These are phyloP conservation scores for Fusarium fracticaudum DNA, from an alignment of 2,329 filamentous ascomycete genomes.

Conservation along the genomic window DNA sequence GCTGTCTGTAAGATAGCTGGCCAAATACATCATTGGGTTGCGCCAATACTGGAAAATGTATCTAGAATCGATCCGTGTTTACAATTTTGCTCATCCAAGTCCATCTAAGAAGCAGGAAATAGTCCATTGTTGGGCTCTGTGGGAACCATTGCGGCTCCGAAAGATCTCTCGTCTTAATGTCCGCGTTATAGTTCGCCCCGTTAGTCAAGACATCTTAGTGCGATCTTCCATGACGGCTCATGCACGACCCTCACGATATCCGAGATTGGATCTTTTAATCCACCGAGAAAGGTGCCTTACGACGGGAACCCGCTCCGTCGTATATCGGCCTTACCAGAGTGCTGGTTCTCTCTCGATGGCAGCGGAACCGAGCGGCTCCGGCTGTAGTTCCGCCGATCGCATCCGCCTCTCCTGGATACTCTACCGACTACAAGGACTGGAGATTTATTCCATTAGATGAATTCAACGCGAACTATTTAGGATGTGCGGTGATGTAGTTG, in stretches of 20 bases:
- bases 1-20: neutral
- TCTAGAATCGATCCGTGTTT: neutral
- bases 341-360: neutral
- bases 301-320: neutral
- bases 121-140: fast-evolving
- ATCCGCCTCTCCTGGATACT: too few species aligned
- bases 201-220: neutral
- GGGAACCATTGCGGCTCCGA: neutral
- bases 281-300: neutral
- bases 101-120: fast-evolving
- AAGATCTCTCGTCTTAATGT: neutral
- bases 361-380: neutral
- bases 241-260: neutral
- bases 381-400: neutral
- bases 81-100: neutral
- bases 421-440: too few species aligned
- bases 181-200: neutral
- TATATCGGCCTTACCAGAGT: neutral
- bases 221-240: neutral
- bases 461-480: fast-evolving
- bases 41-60: neutral
- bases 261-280: neutral
- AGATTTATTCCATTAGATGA: too few species aligned
- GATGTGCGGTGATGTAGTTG: fast-evolving
- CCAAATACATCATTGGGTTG: neutral